Evolutionary conservation across 2,329 filamentous ascomycete genomes (phyloP), one percentile per base, ranked within the genome.

Genomic region (Botrytis squamosa): DNA sequence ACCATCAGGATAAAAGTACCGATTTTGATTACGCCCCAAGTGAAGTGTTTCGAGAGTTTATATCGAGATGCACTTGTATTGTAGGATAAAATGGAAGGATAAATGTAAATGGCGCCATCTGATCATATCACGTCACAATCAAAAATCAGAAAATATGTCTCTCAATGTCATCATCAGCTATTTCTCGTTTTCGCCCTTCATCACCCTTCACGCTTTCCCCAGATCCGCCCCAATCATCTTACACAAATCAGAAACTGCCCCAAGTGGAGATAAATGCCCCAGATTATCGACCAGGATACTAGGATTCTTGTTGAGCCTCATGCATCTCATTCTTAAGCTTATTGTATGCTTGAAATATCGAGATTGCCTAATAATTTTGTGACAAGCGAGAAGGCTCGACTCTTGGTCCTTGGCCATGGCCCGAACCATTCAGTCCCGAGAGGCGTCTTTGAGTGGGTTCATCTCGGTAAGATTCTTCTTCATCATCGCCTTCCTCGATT

Each of bases 321-420:
- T 38, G 62, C 46, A 65, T 52, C 38, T 66, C 29, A 29, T 42
- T 40, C 36, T 68, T 57, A 42, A 68, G 66, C 49, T 33, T 57
- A 22, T 57, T 42, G 6, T n/a, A 33, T 68, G 49, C 66, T 33
- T 25, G 38, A 33, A 68, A 16, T n/a, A 52, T 57, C 55, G 20
- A 68, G 49, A 68, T 57, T 42, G 66, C 49, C 49, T 57, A 68
- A 68, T 72, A 36, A 29, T 42, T 72, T 25, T 72, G 22, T 25
- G 44, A 66, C 69, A 81, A 66, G 9, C 64, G 73, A 25, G 77
- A 80, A 33, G 79, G 79, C 69, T 77, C 71, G 36, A 81, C 76
- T 71, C 78, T 75, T 36, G 79, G 76, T 18, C 75, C 74, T 60
- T 74, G 75, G 49, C 59, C 71, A 52, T 74, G 74, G 55, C 59